Percentiles rank a stretch among this genome's conserved stretches.
Conservation (phyloP, 192 early-diverging fungal species). For the Backusella tuberculispora region DNA sequence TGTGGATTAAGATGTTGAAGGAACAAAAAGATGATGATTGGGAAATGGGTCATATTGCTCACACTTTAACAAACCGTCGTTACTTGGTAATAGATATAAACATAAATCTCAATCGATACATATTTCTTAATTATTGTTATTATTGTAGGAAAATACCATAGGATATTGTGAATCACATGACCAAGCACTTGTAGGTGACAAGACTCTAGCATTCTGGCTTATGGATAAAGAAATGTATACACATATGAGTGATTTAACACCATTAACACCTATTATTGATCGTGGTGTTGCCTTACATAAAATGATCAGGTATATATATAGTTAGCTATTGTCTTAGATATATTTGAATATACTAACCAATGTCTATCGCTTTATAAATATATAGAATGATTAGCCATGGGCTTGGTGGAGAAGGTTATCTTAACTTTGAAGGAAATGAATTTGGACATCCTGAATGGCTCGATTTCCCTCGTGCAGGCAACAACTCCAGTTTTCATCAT, state of each 20-base stretch:
- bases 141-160: constrained; percentile 87
- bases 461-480: constrained; percentile 96
- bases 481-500: constrained; percentile 89
- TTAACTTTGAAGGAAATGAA: constrained; percentile 98
- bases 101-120: background rate
- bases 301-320: constrained; percentile 76
- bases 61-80: constrained; percentile 90
- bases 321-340: background rate
- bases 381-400: constrained; percentile 79
- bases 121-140: constrained; percentile 1
- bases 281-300: constrained; percentile 95
- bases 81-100: constrained; percentile 57
- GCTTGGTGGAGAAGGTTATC: constrained; percentile 95
- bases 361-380: background rate
- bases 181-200: constrained; percentile 98
- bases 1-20: constrained; percentile 99
- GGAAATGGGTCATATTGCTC: constrained; percentile 84
- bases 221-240: constrained; percentile 99
- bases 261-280: constrained; percentile 89
- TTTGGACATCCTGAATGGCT: constrained; percentile 99
- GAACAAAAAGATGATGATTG: constrained; percentile 91
- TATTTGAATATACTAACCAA: background rate
- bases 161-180: constrained; percentile 97
- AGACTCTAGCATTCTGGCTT: constrained; percentile 98
- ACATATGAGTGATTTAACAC: constrained; percentile 84